A percentile compares a stretch with the other conserved stretches of the same genome.
These are phyloP conservation scores for Lagenidium giganteum DNA, from an alignment of 352 stramenopile genomes.

Conservation along the genomic window DNA sequence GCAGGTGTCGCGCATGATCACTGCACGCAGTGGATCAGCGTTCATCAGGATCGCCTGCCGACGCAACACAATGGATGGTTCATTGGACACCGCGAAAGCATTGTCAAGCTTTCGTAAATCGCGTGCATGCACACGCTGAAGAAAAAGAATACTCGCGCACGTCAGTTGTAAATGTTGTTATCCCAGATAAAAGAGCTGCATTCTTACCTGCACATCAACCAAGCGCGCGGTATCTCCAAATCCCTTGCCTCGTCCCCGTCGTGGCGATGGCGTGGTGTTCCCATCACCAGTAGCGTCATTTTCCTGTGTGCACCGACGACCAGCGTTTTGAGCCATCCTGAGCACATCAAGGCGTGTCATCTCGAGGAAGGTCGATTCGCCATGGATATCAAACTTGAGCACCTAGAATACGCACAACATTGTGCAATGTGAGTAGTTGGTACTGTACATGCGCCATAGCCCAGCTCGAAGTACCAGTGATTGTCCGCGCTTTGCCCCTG, in stretches of 20 bases:
- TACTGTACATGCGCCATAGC: too few relatives aligned
- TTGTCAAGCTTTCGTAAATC: conserved; percentile 59
- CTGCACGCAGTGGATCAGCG: conserved; percentile 46
- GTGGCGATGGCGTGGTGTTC: conserved; percentile 14
- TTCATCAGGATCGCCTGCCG: conserved; percentile 66
- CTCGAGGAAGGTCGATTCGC: conserved; percentile 39
- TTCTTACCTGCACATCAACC: too few relatives aligned
- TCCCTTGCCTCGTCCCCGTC: neutral
- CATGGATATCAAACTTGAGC: conserved; percentile 36
- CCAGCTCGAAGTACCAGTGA: too few relatives aligned
- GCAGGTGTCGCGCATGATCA: conserved; percentile 54
- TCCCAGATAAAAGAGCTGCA: too few relatives aligned
- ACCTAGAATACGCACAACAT: too few relatives aligned
- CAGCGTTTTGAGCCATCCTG: conserved; percentile 38
- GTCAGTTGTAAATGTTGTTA: too few relatives aligned
- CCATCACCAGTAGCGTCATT: too few relatives aligned
- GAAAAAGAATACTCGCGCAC: too few relatives aligned
- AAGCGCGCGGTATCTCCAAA: too few relatives aligned
- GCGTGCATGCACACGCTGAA: conserved; percentile 44
- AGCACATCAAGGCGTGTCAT: conserved; percentile 41
- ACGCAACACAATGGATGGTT: conserved; percentile 52
- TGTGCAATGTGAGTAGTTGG: too few relatives aligned
- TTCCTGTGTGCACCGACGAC: too few relatives aligned
- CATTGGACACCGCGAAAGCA: conserved; percentile 54
- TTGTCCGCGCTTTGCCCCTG: too few relatives aligned